Evolutionary conservation across 768 basidiomycete species (phyloP), one percentile per base, ranked within the genome.

Genomic region (Mrakia gelida): DNA sequence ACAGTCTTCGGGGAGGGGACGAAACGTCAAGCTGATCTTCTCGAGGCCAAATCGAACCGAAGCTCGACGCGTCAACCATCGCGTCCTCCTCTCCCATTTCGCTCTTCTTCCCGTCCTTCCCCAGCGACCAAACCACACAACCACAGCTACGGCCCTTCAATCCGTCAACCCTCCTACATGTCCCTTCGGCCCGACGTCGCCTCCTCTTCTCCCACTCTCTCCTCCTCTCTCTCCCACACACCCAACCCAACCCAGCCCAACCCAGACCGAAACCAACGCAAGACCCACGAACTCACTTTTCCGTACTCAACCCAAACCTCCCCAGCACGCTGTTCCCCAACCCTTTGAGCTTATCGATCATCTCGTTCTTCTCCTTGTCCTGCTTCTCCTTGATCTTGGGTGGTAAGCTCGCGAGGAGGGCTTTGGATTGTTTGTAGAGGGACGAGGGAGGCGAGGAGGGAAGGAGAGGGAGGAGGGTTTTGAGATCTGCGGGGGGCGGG

Each of bases 291-390:
- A 21, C 65, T 28, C n/a, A 79, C 78, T 96, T 98, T 83, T 98
- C 91, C 0, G 95, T 98, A 21, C 92, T 94, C 80, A 98, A 84
- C 26, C 97, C 96, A 82, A 98, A 98, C 79, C 92, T 92, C 90
- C 96, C 95, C 28, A 99, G 87, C 67, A 99, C 86, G 76, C 88
- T 92, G 83, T 99, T 94, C 2, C 96, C 96, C 11, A 99, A 84
- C 7, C 91, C 92, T 83, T 99, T 99, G 75, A 99, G 84, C 85
- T 98, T 97, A 79, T 87, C 89, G 82, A 98, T 77, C 93, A 98
- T 97, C 85, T 98, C 96, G 2, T 88, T 88, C 65, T 92, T 95
- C 85, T 98, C 95, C 32, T 59, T 43, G 41, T 70, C 70, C 38
- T 70, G 67, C 80, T 86, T 87, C 84, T 94, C 92, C 85, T 91